Conservation (phyloP, 1,284 basidiomycete genomes). For the Ustilago esculenta region DNA sequence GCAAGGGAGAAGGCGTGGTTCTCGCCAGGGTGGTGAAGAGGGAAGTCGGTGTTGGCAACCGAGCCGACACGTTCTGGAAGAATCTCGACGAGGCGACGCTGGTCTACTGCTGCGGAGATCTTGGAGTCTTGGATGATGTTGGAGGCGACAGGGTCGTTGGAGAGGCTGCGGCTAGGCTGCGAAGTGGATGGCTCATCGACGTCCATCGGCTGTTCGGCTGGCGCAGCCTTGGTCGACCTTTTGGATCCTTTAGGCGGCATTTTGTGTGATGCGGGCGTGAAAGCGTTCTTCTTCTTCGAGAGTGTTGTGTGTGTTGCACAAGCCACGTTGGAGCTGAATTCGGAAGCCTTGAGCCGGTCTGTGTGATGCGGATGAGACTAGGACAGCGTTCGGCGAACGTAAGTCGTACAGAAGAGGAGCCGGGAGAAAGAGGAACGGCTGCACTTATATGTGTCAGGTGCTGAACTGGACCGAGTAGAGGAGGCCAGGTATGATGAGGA, state of each 20-base stretch:
- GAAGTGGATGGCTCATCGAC: constrained; percentile 37
- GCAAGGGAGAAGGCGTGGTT: constrained; percentile 48
- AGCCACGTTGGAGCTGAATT: too few species aligned
- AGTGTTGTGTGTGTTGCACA: neutral
- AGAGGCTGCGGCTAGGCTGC: constrained; percentile 27
- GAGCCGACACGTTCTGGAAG: constrained; percentile 61
- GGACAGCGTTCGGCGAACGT: too few species aligned
- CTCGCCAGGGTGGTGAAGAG: constrained; percentile 53
- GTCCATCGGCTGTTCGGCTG: constrained; percentile 31
- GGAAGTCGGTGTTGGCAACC: constrained; percentile 59
- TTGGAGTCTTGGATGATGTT: constrained; percentile 38
- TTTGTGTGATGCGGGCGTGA: neutral
- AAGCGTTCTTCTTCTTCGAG: neutral
- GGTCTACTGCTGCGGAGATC: constrained; percentile 40
- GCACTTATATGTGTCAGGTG: too few species aligned
- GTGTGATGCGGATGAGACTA: too few species aligned
- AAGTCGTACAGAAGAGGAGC: too few species aligned
- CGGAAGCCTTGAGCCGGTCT: too few species aligned
- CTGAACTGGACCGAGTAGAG: too few species aligned
- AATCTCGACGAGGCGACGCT: constrained; percentile 59
- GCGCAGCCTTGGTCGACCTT: constrained; percentile 13
- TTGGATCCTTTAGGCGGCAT: constrained; percentile 48
- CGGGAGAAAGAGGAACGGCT: too few species aligned
- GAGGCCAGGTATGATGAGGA: neutral
- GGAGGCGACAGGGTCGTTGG: constrained; percentile 34